phyloP scores from a whole-genome alignment of 176 grass and related monocot species.

The Rhynchospora pubera region DNA sequence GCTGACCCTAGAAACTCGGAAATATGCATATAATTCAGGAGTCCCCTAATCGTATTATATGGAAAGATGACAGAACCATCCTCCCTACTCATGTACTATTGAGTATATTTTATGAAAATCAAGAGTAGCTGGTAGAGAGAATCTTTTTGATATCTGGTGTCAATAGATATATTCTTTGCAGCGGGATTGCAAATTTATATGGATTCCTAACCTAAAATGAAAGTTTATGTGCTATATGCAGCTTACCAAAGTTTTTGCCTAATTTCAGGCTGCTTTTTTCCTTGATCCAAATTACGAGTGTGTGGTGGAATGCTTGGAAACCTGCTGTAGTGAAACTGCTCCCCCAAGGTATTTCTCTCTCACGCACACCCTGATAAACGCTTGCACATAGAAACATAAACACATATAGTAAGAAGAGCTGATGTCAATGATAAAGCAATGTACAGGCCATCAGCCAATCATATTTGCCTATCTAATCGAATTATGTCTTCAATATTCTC shows the following conservation, averaged over 20 bases:
- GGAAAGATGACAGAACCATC: not conserved
- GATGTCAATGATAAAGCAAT: not conserved
- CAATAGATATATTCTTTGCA: not conserved
- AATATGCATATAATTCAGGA: not conserved
- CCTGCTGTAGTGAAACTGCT: conserved; percentile 47
- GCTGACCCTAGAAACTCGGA: not conserved
- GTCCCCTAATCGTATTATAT: not conserved
- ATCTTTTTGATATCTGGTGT: not conserved
- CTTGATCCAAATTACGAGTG: conserved; percentile 50
- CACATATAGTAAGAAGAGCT: not conserved
- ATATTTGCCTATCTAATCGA: not conserved
- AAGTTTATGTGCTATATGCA: not conserved
- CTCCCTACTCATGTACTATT: not conserved
- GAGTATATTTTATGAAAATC: not conserved
- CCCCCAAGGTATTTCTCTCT: conserved; percentile 53
- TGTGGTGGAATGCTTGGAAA: conserved; percentile 67
- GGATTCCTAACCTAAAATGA: not conserved
- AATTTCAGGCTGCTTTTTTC: conserved; percentile 62
- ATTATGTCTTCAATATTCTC: too few relatives aligned
- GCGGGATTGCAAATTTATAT: not conserved
- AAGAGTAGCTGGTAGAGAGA: not conserved
- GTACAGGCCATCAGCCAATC: not conserved
- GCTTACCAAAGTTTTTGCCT: conserved; percentile 6
- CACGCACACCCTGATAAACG: not conserved
- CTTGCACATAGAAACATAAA: not conserved